Conservation (phyloP, 2,329 filamentous ascomycete species). For the Aspergillus alliaceus region DNA sequence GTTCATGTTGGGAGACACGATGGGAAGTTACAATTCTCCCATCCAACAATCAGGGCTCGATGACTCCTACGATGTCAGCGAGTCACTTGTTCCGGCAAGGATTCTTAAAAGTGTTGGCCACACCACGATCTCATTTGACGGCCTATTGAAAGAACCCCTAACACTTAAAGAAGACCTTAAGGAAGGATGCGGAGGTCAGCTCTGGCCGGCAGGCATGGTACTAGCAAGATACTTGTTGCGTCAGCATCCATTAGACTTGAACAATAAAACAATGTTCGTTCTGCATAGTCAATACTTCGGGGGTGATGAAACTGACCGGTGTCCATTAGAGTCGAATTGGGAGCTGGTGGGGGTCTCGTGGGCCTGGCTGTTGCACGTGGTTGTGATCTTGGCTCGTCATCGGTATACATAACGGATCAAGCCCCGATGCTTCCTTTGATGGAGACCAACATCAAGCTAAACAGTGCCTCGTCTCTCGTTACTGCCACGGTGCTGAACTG, state of each 20-base stretch:
- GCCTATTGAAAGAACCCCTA: slow-evolving; percentile 68
- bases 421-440: slow-evolving; percentile 81
- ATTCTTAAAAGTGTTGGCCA: slow-evolving; percentile 53
- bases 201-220: slow-evolving; percentile 93
- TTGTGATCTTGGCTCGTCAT: slow-evolving; percentile 52
- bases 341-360: slow-evolving; percentile 86
- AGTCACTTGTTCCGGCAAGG: slow-evolving; percentile 57
- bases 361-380: slow-evolving; percentile 62
- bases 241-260: slow-evolving; percentile 64
- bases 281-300: neutral
- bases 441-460: slow-evolving; percentile 82
- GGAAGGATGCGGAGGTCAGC: slow-evolving; percentile 85
- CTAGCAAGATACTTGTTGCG: slow-evolving; percentile 82
- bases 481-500: slow-evolving; percentile 76
- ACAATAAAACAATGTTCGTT: slow-evolving; percentile 68
- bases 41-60: slow-evolving; percentile 24
- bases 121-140: slow-evolving; percentile 65
- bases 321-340: slow-evolving; percentile 77
- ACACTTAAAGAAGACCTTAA: slow-evolving; percentile 80
- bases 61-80: slow-evolving; percentile 46
- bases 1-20: neutral
- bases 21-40: slow-evolving; percentile 10
- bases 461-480: slow-evolving; percentile 65
- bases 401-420: slow-evolving; percentile 84
- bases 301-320: neutral